Base-by-base conservation (phyloP, 345 rosid species). In the Erodium maritimum region DNA sequence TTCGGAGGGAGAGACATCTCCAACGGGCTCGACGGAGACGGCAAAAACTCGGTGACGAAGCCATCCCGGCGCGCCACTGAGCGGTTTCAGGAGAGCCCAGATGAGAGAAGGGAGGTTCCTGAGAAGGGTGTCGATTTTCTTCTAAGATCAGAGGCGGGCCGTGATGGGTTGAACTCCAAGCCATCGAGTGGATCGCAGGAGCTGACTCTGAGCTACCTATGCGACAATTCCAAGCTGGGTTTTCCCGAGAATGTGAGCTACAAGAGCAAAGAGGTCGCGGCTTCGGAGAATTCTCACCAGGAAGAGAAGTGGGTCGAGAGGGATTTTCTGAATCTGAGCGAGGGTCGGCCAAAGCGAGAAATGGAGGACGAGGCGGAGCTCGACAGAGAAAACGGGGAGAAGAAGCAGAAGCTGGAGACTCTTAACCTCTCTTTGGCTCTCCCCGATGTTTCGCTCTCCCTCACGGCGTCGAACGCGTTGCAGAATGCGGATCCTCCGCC, bases 131-230 rank as follows among this genome's bases (percentile, higher is more conserved):
- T n/a, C 25, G 72, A 80, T 67, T 82, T 90, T 66, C 79, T 90
- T 34, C 61, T 57, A 67, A 83, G 75, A 1, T 56, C 85, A 23
- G 70, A n/a, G n/a, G n/a, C 58, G 75, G 75, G 77, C 60, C 62
- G 68, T 57, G 80, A 76, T 64, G 84, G 83, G 50, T 70, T 60
- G 24, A 63, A 79, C 17, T 73, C 79, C 5, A 79, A 81, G 67
- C 71, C 83, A 58, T 65, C 82, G 0, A 75, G 70, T 69, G 78
- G n/a, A 75, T 25, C 56, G 64, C 69, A n/a, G 37, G 97, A 91
- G 75, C 94, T 91, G 37, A 85, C 95, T 55, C 86, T 87, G 20
- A 87, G 96, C 75, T 87, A 87, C 71, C 87, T 91, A 61, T 87
- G 93, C 55, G 96, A 80, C 11, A 85, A 81, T 61, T 80, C 79